phyloP scores from a whole-genome alignment of 2,329 filamentous ascomycete species.

The Sporothrix mexicana region DNA sequence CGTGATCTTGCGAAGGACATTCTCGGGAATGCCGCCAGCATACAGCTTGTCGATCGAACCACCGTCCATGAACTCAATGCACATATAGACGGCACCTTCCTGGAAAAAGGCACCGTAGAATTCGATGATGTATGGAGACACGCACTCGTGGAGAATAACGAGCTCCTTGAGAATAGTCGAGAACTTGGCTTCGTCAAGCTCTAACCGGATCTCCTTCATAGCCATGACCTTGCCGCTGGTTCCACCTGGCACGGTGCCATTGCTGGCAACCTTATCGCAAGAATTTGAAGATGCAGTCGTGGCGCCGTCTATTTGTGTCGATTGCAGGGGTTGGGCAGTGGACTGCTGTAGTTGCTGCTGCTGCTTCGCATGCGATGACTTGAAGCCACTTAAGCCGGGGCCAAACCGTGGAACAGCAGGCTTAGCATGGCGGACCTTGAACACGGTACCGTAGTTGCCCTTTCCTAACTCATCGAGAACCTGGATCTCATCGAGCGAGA shows the following conservation, averaged over 20 bases:
- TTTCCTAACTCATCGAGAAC: constrained; percentile 93
- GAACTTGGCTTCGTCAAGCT: constrained; percentile 96
- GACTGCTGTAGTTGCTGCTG: constrained; percentile 34
- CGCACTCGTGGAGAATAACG: constrained; percentile 91
- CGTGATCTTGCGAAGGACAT: constrained; percentile 86
- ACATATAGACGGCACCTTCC: constrained; percentile 98
- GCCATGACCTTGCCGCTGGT: constrained; percentile 87
- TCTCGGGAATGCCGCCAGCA: constrained; percentile 85
- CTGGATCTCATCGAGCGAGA: constrained; percentile 94
- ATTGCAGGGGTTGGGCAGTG: not conserved
- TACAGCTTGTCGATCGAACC: constrained; percentile 98
- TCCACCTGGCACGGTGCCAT: constrained; percentile 41
- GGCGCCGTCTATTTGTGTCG: constrained; percentile 28
- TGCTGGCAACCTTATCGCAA: not conserved
- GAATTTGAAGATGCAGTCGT: constrained; percentile 38
- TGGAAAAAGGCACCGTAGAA: constrained; percentile 99
- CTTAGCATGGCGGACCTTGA: constrained; percentile 89
- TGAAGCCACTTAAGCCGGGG: constrained; percentile 60
- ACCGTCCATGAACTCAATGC: constrained; percentile 99
- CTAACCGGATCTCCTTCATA: constrained; percentile 97
- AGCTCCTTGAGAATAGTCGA: constrained; percentile 97
- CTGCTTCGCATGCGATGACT: constrained; percentile 38
- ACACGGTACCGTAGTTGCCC: constrained; percentile 97
- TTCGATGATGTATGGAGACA: constrained; percentile 96
- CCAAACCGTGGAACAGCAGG: constrained; percentile 63